phyloP scores from a whole-genome alignment of 2,329 filamentous ascomycete species.

The Alternaria sp. region DNA sequence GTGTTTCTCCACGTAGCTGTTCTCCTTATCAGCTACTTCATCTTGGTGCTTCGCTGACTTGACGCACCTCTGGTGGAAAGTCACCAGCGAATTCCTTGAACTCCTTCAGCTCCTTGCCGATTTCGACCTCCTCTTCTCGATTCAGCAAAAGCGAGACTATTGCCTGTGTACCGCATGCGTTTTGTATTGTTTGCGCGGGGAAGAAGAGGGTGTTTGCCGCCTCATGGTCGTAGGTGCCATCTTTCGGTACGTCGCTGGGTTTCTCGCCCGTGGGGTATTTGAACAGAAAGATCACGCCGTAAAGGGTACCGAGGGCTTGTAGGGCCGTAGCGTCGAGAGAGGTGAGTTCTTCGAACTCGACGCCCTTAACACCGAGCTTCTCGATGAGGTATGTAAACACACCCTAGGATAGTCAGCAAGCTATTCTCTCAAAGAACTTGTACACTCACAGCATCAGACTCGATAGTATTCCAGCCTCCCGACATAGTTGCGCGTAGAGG shows the following conservation, averaged over 20 bases:
- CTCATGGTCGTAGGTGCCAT: slow-evolving; percentile 81
- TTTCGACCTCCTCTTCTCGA: slow-evolving; percentile 74
- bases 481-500: slow-evolving; percentile 21
- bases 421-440: no score
- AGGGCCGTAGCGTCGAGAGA: slow-evolving; percentile 82
- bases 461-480: slow-evolving; percentile 34
- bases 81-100: slow-evolving; percentile 90
- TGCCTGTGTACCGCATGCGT: slow-evolving; percentile 96
- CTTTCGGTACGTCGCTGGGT: slow-evolving; percentile 72
- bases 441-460: slow-evolving; percentile 75
- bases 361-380: slow-evolving; percentile 86
- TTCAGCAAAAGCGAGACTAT: slow-evolving; percentile 92
- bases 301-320: slow-evolving; percentile 69
- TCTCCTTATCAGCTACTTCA: slow-evolving; percentile 10
- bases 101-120: slow-evolving; percentile 74
- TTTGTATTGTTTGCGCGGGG: slow-evolving; percentile 96
- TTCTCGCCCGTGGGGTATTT: slow-evolving; percentile 83
- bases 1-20: slow-evolving; percentile 73
- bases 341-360: slow-evolving; percentile 97
- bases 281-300: slow-evolving; percentile 99
- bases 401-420: slow-evolving; percentile 64
- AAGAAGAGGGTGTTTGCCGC: slow-evolving; percentile 87
- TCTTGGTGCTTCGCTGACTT: background rate
- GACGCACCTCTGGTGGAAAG: slow-evolving; percentile 69
- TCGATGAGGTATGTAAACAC: slow-evolving; percentile 98